Percentiles rank a stretch among this genome's conserved stretches.
phyloP scores from a whole-genome alignment of 495 filamentous ascomycete genomes.

The Aspergillus conjunctus region DNA sequence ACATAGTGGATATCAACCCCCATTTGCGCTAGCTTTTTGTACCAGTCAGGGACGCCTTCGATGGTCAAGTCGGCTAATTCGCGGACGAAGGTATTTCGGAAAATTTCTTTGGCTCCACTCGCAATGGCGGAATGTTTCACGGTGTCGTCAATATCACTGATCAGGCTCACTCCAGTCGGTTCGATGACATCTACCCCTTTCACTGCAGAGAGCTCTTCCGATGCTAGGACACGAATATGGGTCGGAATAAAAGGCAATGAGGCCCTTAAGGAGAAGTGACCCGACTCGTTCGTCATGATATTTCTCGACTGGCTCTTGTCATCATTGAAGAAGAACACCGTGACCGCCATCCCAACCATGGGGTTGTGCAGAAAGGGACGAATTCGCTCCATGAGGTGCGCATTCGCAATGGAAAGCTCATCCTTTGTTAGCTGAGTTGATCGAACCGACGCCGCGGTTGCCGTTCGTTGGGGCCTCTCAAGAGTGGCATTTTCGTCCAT shows the following conservation, averaged over 20 bases:
- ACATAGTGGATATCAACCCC: conserved; percentile 91
- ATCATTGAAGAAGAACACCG: conserved; percentile 91
- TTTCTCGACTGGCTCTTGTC: conserved; percentile 74
- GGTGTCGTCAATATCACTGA: conserved; percentile 98
- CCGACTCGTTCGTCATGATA: conserved; percentile 76
- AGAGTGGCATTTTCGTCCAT: conserved; percentile 14
- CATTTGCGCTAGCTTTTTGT: conserved; percentile 68
- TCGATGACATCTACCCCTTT: conserved; percentile 76
- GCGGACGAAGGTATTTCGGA: conserved; percentile 90
- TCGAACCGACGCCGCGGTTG: conserved; percentile 41
- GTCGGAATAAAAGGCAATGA: conserved; percentile 88
- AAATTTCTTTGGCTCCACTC: conserved; percentile 86
- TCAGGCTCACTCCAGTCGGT: conserved; percentile 81
- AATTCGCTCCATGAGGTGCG: conserved; percentile 81
- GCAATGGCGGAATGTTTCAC: conserved; percentile 93
- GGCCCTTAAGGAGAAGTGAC: conserved; percentile 79
- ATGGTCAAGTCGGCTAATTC: conserved; percentile 80
- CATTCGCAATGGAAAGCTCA: conserved; percentile 78
- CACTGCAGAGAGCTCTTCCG: conserved; percentile 77
- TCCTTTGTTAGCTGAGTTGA: conserved; percentile 63
- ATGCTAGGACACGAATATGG: conserved; percentile 82
- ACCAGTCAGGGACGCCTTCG: conserved; percentile 89
- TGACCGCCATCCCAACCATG: conserved; percentile 70
- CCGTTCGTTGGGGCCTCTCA: conserved; percentile 17
- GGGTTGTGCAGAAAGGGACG: conserved; percentile 88